Conservation (phyloP, 495 filamentous ascomycete species). For the Penicillium pancosmium region DNA sequence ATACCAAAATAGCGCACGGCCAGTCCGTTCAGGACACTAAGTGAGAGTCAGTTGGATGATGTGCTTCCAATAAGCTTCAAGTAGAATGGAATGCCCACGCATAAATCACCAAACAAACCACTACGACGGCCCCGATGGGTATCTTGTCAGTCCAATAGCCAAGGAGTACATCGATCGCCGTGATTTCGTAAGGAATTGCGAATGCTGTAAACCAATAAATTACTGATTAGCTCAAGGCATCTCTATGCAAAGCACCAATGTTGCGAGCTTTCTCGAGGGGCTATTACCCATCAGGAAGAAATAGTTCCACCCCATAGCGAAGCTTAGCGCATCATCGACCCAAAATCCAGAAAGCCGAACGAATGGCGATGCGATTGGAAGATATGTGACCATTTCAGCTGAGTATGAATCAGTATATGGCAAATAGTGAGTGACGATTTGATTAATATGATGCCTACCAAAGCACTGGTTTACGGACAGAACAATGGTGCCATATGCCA, state of each 20-base stretch:
- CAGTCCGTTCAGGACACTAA: constrained; percentile 34
- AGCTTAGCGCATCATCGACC: constrained; percentile 65
- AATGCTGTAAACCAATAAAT: constrained; percentile 54
- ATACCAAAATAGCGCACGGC: constrained; percentile 69
- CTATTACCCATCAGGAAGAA: constrained; percentile 44
- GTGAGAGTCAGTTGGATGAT: neutral
- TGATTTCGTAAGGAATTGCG: constrained; percentile 71
- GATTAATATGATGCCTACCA: constrained; percentile 45
- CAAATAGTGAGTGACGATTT: constrained; percentile 13
- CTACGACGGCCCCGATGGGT: constrained; percentile 58
- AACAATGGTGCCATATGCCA: constrained; percentile 38
- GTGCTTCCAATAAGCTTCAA: neutral
- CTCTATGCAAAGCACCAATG: neutral
- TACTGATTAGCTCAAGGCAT: neutral
- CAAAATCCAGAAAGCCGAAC: constrained; percentile 82
- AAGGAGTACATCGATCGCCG: constrained; percentile 68
- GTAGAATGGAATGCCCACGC: constrained; percentile 15
- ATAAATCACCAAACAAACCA: constrained; percentile 44
- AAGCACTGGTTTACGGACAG: constrained; percentile 44
- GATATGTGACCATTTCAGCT: constrained; percentile 79
- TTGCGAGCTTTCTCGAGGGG: too few relatives aligned
- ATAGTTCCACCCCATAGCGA: constrained; percentile 67
- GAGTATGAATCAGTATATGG: constrained; percentile 23
- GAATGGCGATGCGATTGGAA: constrained; percentile 76
- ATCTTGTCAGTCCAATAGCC: constrained; percentile 68